phyloP scores from a whole-genome alignment of 2,329 filamentous ascomycete species.

The Chaetomiaceae sp. region DNA sequence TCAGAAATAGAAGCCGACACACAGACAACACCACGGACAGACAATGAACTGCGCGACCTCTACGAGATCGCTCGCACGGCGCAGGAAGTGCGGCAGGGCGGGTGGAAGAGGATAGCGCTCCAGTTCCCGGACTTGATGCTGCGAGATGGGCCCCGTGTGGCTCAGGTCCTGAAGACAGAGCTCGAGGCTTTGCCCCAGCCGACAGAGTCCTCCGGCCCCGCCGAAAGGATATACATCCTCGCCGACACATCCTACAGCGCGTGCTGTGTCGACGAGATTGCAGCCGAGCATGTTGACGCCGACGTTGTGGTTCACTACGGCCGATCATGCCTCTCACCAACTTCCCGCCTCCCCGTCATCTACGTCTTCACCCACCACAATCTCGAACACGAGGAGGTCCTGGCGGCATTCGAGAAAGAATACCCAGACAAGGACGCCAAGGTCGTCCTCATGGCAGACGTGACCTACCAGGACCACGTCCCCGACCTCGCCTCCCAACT shows the following conservation, averaged over 20 bases:
- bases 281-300: constrained; percentile 86
- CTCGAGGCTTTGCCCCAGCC: constrained; percentile 24
- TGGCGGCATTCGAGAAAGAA: constrained; percentile 58
- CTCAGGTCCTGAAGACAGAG: constrained; percentile 51
- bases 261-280: constrained; percentile 95
- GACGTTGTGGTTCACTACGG: constrained; percentile 94
- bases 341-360: constrained; percentile 78
- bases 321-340: constrained; percentile 84
- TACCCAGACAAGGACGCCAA: constrained; percentile 61
- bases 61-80: constrained; percentile 86
- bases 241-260: constrained; percentile 96
- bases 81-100: constrained; percentile 64
- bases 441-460: constrained; percentile 80
- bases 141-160: constrained; percentile 75
- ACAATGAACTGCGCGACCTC: constrained; percentile 67
- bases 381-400: constrained; percentile 57
- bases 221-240: constrained; percentile 66
- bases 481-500: constrained; percentile 52
- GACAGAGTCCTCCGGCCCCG: not conserved
- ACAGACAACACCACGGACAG: constrained; percentile 36
- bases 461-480: constrained; percentile 78
- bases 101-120: constrained; percentile 75
- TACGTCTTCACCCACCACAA: constrained; percentile 79
- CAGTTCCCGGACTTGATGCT: constrained; percentile 96
- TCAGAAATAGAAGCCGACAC: constrained; percentile 27